phyloP scores from a whole-genome alignment of 169 alveolate genomes.

The Plasmodium inui region DNA sequence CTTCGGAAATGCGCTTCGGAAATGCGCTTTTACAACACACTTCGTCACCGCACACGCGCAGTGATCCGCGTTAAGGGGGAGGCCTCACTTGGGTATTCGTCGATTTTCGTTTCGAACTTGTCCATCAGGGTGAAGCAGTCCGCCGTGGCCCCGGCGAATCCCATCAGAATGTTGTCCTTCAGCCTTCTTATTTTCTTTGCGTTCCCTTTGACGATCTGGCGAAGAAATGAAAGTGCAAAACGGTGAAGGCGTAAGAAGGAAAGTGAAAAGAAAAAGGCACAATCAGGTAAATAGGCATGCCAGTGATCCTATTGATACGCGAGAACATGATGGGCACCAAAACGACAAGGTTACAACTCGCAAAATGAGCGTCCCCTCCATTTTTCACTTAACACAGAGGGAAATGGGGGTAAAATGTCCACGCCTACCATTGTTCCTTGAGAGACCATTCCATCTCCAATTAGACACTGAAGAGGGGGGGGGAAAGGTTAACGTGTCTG shows the following conservation, averaged over 20 bases:
- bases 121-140: slow-evolving; percentile 88
- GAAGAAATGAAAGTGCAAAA: neutral
- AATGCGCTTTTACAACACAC: neutral
- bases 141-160: slow-evolving; percentile 91
- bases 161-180: slow-evolving; percentile 79
- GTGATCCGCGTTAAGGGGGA: neutral
- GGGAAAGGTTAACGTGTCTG: neutral
- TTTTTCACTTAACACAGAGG: slow-evolving; percentile 1
- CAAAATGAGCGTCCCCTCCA: neutral
- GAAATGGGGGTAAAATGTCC: neutral
- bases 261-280: slow-evolving; percentile 8
- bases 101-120: slow-evolving; percentile 85
- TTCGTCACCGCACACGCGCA: neutral
- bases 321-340: slow-evolving; percentile 4
- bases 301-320: neutral
- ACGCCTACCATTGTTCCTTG: slow-evolving; percentile 81
- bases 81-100: slow-evolving; percentile 85
- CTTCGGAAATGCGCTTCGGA: no score
- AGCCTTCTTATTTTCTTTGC: slow-evolving; percentile 81
- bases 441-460: slow-evolving; percentile 85
- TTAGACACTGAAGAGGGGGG: slow-evolving; percentile 77
- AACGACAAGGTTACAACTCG: neutral
- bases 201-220: slow-evolving; percentile 82
- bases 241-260: neutral
- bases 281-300: neutral